Base-by-base conservation (phyloP, 2,329 filamentous ascomycete species). In the Microsporum audouinii region DNA sequence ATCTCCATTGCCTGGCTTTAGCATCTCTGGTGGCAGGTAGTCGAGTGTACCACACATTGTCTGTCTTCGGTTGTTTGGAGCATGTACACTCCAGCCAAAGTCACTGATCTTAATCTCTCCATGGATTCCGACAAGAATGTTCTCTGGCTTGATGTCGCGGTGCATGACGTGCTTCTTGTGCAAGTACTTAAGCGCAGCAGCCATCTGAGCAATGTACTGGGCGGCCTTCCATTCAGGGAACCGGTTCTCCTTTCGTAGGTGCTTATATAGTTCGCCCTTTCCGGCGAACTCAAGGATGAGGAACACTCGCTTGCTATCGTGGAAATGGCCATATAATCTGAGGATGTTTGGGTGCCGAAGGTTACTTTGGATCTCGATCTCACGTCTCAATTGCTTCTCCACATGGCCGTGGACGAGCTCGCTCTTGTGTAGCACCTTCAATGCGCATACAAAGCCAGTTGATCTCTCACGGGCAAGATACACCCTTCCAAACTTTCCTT, bases 41-140 rank as follows among this genome's bases (percentile, higher is more conserved):
- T 99, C 94, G 47, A 97, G 84, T 17, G 94, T 99, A 65, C 94
- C 94, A 73, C 94, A 99, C 84, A 97, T 91, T 61, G 94, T 99
- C 71, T 91, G 88, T 64, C 94, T 83, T 67, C 94, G 81, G 77
- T 92, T 95, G 75, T 95, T 96, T 33, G 94, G 94, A 3, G 94
- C 94, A 75, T 99, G 94, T 2, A 97, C 94, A 72, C 89, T 95
- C 94, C 94, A 99, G 57, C 94, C 92, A 71, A 97, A 99, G 75
- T 99, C 94, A 3, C 90, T 95, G 70, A 99, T 91, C 76, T 99
- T 99, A 78, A 99, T 91, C 79, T 99, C 94, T 66, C 91, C 94
- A 71, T 97, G 92, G 63, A 97, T 91, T 12, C 92, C 92, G 34
- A 97, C 87, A 27, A 97, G 82, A 65, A 97, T 97, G 70, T 97